These are phyloP conservation scores for Fusarium pseudograminearum DNA, from an alignment of 2,329 filamentous ascomycete genomes.

Conservation along the genomic window DNA sequence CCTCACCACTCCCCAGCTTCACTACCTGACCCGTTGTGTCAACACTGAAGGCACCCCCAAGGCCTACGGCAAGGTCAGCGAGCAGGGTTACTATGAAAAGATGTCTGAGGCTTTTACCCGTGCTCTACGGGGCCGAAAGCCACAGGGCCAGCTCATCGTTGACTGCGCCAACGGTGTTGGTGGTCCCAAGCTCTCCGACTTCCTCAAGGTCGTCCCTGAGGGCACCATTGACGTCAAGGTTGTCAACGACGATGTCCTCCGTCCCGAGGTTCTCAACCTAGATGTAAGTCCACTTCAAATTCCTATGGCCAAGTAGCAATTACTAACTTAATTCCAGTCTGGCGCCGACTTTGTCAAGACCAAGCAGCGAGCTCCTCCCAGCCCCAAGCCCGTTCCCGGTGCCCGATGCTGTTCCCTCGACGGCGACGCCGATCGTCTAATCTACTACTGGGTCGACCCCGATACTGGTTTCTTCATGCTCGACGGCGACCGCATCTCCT, in stretches of 20 bases:
- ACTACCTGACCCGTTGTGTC: slow-evolving; percentile 94
- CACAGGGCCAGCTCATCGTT: slow-evolving; percentile 80
- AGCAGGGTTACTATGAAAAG: slow-evolving; percentile 96
- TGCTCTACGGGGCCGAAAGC: slow-evolving; percentile 81
- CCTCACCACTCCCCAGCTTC: slow-evolving; percentile 95
- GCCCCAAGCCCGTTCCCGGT: slow-evolving; percentile 79
- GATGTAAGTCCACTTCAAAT: slow-evolving; percentile 69
- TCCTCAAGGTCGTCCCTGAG: slow-evolving; percentile 83
- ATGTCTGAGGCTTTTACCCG: slow-evolving; percentile 84
- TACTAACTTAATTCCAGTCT: slow-evolving; percentile 65
- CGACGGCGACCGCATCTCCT: slow-evolving; percentile 96
- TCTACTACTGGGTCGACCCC: slow-evolving; percentile 92
- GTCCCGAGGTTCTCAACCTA: slow-evolving; percentile 88
- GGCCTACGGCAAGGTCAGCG: slow-evolving; percentile 88
- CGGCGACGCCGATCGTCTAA: slow-evolving; percentile 93
- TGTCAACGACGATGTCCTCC: slow-evolving; percentile 92
- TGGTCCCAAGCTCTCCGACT: slow-evolving; percentile 86
- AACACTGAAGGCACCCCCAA: slow-evolving; percentile 91
- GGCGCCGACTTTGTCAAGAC: slow-evolving; percentile 99
- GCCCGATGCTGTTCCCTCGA: slow-evolving; percentile 92
- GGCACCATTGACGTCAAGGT: slow-evolving; percentile 85
- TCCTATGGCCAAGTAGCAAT: not conserved
- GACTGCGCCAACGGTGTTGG: slow-evolving; percentile 98
- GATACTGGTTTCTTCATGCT: slow-evolving; percentile 89
- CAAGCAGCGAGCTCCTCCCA: slow-evolving; percentile 88